phyloP scores from a whole-genome alignment of 768 basidiomycete genomes.

The Imleria badia region DNA sequence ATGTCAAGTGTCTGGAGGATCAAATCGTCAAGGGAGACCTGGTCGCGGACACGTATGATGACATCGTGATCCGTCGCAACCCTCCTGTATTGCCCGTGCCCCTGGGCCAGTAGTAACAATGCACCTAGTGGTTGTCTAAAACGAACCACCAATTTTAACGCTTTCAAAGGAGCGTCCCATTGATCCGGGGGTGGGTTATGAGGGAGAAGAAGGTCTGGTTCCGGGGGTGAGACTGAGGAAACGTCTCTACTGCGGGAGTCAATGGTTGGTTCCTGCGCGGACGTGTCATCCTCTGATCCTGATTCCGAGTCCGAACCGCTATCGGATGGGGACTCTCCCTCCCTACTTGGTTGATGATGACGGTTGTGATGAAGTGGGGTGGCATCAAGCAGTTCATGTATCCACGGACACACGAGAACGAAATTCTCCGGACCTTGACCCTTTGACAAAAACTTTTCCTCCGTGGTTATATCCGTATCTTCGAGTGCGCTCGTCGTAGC shows the following conservation, averaged over 20 bases:
- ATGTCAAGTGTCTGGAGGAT: slow-evolving; percentile 6
- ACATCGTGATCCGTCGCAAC: slow-evolving; percentile 14
- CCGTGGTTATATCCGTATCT: slow-evolving; percentile 9
- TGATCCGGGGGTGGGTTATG: background rate
- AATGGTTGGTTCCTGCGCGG: background rate
- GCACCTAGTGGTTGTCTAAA: slow-evolving; percentile 15
- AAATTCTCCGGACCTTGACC: background rate
- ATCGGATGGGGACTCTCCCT: background rate
- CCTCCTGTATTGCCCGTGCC: slow-evolving; percentile 12
- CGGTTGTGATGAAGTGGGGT: background rate
- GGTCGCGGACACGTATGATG: slow-evolving; percentile 3
- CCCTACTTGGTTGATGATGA: background rate
- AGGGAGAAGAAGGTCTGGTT: background rate
- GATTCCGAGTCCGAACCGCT: slow-evolving; percentile 3
- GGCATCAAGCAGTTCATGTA: slow-evolving; percentile 8
- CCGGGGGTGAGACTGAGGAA: background rate
- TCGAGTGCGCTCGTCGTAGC: slow-evolving; percentile 5
- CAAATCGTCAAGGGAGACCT: slow-evolving; percentile 7
- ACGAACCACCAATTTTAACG: slow-evolving; percentile 6
- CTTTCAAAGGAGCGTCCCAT: background rate
- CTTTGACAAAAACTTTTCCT: background rate
- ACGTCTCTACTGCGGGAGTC: background rate
- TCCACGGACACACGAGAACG: slow-evolving; percentile 21
- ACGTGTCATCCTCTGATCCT: background rate
- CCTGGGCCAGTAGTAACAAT: slow-evolving; percentile 7